Base-by-base conservation (phyloP, 257 asterid genomes). In the Fraxinus americana region DNA sequence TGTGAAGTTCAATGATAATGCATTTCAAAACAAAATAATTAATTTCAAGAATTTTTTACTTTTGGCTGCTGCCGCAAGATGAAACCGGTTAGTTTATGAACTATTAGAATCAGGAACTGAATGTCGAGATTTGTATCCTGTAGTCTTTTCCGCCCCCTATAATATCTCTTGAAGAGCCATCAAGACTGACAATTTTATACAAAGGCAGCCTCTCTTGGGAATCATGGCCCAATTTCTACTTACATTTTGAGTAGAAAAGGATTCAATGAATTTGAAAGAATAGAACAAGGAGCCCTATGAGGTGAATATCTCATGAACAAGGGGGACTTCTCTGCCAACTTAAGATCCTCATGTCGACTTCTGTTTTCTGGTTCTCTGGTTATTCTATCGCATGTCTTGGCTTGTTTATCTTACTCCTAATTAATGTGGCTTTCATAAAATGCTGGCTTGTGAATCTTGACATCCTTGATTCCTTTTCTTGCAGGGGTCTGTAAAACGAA, bases 401-500 rank as follows among this genome's bases (percentile, higher is more conserved):
- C 61, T 14, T 23, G 25, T 63, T 54, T 25, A 19, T 48, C 65
- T 4, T 19, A 21, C 67, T 57, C 11, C 67, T 57, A 57, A 2
- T 57, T 57, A 23, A 57, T 54, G 65, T 54, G 27, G 27, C 65
- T 23, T 79, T 30, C 36, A 70, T 21, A 52, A 66, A 68, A 71
- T 13, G 16, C 80, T 72, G 66, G 79, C 63, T 30, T 68, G 23
- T 23, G n/a, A 10, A 27, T 34, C 61, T 54, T 14, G 45, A 7
- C 67, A 13, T 32, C 32, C 54, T n/a, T 19, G 30, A 9, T 74
- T 71, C n/a, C 27, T 76, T 45, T 77, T 23, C 82, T 73, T 83
- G 85, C 86, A 87, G 89, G 86, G 91, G 91, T 79, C 79, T 87
- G 5, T 87, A 61, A 77, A 79, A 59, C 23, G 41, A 66, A 54